phyloP scores from a whole-genome alignment of 1,284 basidiomycete species.

The Cutaneotrichosporon sp. region DNA sequence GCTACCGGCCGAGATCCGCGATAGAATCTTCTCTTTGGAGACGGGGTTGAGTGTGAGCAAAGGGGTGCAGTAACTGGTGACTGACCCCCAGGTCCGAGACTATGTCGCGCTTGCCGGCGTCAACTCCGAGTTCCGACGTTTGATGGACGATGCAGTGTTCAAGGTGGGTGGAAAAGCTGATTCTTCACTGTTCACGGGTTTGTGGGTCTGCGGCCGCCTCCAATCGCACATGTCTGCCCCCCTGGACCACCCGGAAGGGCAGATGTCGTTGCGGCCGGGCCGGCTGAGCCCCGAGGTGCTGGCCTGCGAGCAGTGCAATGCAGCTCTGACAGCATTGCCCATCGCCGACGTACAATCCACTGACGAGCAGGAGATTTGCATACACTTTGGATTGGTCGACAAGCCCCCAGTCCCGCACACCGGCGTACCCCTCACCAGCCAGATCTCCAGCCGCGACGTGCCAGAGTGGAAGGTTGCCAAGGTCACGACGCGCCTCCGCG shows the following conservation, averaged over 20 bases:
- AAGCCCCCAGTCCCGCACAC: background rate
- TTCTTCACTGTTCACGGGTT: background rate
- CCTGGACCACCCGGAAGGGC: background rate
- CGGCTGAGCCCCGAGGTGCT: background rate
- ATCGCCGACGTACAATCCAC: background rate
- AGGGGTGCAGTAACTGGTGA: background rate
- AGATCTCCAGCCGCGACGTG: conserved; percentile 2
- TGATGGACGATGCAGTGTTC: conserved; percentile 3
- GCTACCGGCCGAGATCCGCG: conserved; percentile 16
- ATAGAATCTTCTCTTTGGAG: conserved; percentile 11
- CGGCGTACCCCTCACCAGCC: background rate
- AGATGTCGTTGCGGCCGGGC: background rate
- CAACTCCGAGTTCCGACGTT: conserved; percentile 25
- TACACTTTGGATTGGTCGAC: background rate
- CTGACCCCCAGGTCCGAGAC: conserved; percentile 29
- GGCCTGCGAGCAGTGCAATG: background rate
- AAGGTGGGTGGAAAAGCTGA: background rate
- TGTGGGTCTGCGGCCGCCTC: too few relatives aligned
- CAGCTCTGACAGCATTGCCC: background rate
- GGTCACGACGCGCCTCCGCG: background rate
- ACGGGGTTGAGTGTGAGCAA: conserved; percentile 23
- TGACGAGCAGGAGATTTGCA: conserved; percentile 12
- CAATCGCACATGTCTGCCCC: too few relatives aligned
- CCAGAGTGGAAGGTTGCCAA: conserved; percentile 1
- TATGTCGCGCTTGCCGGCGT: conserved; percentile 38